phyloP scores from a whole-genome alignment of 2,329 filamentous ascomycete genomes.

The Neoarthrinium moseri region DNA sequence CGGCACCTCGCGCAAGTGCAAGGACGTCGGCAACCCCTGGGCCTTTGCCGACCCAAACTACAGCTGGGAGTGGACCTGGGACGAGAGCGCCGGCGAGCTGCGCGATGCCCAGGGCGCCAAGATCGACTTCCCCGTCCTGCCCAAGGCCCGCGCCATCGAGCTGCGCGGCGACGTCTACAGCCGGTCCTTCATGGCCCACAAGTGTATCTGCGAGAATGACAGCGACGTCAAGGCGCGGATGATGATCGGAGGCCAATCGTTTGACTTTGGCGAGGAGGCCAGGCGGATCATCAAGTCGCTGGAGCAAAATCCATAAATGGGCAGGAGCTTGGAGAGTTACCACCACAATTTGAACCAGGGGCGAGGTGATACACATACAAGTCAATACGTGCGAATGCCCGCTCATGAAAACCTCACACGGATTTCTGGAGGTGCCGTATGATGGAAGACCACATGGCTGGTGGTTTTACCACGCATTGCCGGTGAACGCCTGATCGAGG shows the following conservation, averaged over 20 bases:
- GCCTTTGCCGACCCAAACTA: slow-evolving; percentile 23
- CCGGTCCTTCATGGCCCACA: slow-evolving; percentile 23
- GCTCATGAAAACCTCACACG: too few relatives aligned
- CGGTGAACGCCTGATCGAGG: too few relatives aligned
- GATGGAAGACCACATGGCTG: too few relatives aligned
- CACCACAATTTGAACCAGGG: too few relatives aligned
- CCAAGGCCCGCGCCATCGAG: slow-evolving; percentile 4
- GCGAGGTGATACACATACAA: too few relatives aligned
- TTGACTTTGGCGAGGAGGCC: slow-evolving; percentile 26
- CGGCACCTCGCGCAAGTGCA: slow-evolving; percentile 26
- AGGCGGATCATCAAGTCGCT: slow-evolving; percentile 10
- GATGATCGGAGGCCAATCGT: slow-evolving; percentile 20
- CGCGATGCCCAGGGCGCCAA: slow-evolving; percentile 17
- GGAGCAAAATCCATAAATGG: too few relatives aligned
- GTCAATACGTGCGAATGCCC: too few relatives aligned
- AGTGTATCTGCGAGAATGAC: slow-evolving; percentile 24
- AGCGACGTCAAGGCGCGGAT: slow-evolving; percentile 21
- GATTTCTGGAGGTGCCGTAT: too few relatives aligned
- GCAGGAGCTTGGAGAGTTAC: too few relatives aligned
- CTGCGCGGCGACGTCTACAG: slow-evolving; percentile 16
- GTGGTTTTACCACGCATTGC: too few relatives aligned
- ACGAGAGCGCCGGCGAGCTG: slow-evolving; percentile 17
- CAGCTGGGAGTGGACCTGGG: slow-evolving; percentile 27
- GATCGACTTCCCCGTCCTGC: slow-evolving; percentile 21
- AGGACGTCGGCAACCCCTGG: slow-evolving; percentile 28